Base-by-base conservation (phyloP, 352 stramenopile genomes). In the Phytophthora hibernalis region DNA sequence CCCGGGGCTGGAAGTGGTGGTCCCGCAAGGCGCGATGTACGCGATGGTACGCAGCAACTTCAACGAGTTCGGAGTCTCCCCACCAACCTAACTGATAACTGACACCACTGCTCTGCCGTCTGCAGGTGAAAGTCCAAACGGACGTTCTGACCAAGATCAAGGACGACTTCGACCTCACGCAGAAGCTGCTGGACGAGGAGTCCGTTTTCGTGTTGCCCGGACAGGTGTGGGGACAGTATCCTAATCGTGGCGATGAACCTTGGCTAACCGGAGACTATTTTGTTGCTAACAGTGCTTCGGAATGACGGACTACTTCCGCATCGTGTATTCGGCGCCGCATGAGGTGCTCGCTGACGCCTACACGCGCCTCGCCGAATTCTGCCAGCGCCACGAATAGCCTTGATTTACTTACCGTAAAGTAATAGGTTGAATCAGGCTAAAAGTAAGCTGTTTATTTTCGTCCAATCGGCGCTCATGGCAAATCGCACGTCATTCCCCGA, bases 1-100 rank as follows among this genome's bases (percentile, higher is more conserved):
- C 30, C 86, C 80, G 37, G 93, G 93, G 18, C 72, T 98, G 8
- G 64, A 91, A 22, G 90, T 98, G 7, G 80, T 97, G 26, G 74
- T 89, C 13, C 91, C 96, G 1, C 85, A 98, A 54, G 97, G 97
- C 10, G 94, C 97, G 33, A 98, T 99, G 95, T 99, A 99, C 68
- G 85, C 89, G 12, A 98, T 99, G 90, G 85, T 90, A 70, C 51
- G 77, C 62, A n/a, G 1, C 24, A 21, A 28, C 18, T n/a, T 8
- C n/a, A 22, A 47, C 15, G 13, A 7, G 6, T n/a, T 38, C 8
- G 31, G 33, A 1, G 33, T 4, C 33, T 42, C 12, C 35, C 13
- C 35, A 10, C 35, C 35, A 7, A 42, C 16, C 35, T 20, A 43
- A 43, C 37, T 48, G 18, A 16, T 20, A 43, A 43, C 37, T 48